These are phyloP conservation scores for Cutaneotrichosporon spelunceum DNA, from an alignment of 1,284 basidiomycete genomes.

Conservation along the genomic window DNA sequence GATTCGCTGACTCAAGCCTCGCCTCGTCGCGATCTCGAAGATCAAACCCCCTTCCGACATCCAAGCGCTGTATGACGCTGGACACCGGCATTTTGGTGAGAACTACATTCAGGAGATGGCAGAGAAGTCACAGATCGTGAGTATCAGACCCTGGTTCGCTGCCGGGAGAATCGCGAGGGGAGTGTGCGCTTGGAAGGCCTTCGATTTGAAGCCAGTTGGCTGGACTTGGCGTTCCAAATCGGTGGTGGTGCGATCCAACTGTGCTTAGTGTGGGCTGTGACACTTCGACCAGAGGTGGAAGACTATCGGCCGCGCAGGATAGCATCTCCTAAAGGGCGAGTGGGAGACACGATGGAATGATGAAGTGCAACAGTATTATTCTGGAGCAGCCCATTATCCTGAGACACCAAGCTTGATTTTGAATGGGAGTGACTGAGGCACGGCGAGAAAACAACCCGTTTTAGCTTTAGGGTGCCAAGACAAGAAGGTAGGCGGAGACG, in stretches of 20 bases:
- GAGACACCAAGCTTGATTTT: background rate
- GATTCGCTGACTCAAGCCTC: constrained; percentile 37
- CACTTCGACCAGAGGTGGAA: too few relatives aligned
- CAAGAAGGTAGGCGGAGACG: too few relatives aligned
- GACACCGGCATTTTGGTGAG: constrained; percentile 90
- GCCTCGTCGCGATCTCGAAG: constrained; percentile 89
- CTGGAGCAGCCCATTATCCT: background rate
- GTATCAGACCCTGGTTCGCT: too few relatives aligned
- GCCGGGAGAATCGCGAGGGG: too few relatives aligned
- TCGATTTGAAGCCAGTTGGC: too few relatives aligned
- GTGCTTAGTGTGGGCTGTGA: too few relatives aligned
- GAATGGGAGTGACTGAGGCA: background rate
- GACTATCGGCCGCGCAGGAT: too few relatives aligned
- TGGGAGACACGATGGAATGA: background rate
- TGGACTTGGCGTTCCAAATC: too few relatives aligned
- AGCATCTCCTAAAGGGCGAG: background rate
- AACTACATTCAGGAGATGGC: constrained; percentile 95
- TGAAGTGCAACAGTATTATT: background rate
- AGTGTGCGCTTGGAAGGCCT: too few relatives aligned
- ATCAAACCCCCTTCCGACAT: constrained; percentile 87
- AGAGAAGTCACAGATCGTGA: constrained; percentile 76
- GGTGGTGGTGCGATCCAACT: too few relatives aligned
- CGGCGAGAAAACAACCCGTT: background rate
- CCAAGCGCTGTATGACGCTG: constrained; percentile 70
- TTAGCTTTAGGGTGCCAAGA: background rate